A percentile compares a stretch with the other conserved stretches of the same genome.
Evolutionary conservation across 768 basidiomycete species (phyloP).

Genomic region (Multifurca ochricompacta): DNA sequence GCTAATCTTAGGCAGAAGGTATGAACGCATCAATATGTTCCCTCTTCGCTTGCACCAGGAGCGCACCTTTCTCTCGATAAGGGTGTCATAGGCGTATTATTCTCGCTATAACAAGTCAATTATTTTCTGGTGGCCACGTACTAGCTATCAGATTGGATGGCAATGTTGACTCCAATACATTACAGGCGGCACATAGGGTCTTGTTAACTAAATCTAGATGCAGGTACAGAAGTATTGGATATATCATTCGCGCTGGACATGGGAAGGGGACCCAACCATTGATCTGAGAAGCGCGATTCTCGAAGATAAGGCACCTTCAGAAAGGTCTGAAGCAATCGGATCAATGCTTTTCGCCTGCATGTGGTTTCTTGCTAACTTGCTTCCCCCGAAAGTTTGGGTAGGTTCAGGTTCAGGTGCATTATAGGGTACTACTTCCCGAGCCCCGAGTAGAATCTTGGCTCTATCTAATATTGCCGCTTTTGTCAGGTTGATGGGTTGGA

Average conservation of each 20-base stretch:
- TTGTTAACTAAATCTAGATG: not conserved
- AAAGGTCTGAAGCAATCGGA: not conserved
- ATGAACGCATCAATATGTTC: not conserved
- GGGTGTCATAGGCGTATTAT: too few species aligned
- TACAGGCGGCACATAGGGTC: too few species aligned
- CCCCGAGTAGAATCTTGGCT: constrained; percentile 17
- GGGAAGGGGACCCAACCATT: not conserved
- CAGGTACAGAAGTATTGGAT: not conserved
- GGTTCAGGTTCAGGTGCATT: constrained; percentile 3
- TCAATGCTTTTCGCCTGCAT: not conserved
- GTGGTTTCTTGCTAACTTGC: constrained; percentile 17
- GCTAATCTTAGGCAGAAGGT: not conserved
- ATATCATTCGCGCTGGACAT: not conserved
- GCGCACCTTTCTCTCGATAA: not conserved
- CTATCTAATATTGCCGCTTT: constrained; percentile 19
- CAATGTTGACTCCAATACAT: too few species aligned
- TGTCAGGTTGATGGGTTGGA: constrained; percentile 16
- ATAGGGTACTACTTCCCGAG: not conserved
- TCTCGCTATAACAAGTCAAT: too few species aligned
- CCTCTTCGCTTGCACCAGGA: not conserved
- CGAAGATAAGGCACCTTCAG: constrained; percentile 6
- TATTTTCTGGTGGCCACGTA: too few species aligned
- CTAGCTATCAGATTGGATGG: too few species aligned
- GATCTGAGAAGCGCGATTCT: constrained; percentile 14
- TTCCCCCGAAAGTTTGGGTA: constrained; percentile 25